Percentiles rank a stretch among this genome's conserved stretches.
Conservation (phyloP, 805 yeast genomes). For the Komagataella pastoris region DNA sequence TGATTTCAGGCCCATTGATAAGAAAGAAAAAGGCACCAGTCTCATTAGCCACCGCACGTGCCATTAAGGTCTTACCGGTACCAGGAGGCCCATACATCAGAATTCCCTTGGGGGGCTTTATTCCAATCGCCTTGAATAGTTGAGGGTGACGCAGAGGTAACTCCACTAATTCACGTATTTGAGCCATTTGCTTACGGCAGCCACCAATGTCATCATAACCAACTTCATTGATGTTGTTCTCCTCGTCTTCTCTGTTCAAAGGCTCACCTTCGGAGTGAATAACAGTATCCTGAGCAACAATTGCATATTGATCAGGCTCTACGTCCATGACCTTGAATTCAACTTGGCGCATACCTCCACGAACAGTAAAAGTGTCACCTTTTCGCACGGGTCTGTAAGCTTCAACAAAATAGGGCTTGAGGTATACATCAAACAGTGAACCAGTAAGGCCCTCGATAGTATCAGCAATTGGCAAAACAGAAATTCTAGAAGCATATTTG, state of each 20-base stretch:
- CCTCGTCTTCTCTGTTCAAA: slow-evolving; percentile 95
- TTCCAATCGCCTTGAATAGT: slow-evolving; percentile 94
- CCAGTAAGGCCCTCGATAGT: slow-evolving; percentile 98
- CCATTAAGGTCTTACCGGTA: slow-evolving; percentile 97
- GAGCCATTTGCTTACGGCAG: slow-evolving; percentile 98
- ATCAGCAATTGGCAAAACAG: slow-evolving; percentile 94
- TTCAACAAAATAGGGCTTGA: slow-evolving; percentile 97
- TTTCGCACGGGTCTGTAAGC: slow-evolving; percentile 98
- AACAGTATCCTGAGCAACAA: slow-evolving; percentile 95
- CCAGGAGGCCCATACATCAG: slow-evolving; percentile 99
- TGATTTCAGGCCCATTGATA: slow-evolving; percentile 97
- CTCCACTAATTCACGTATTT: slow-evolving; percentile 96
- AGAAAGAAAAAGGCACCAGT: slow-evolving; percentile 98
- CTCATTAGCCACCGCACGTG: slow-evolving; percentile 99
- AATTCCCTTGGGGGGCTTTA: slow-evolving; percentile 95
- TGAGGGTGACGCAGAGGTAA: slow-evolving; percentile 97
- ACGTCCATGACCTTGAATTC: slow-evolving; percentile 98
- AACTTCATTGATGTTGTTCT: slow-evolving; percentile 89
- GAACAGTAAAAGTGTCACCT: slow-evolving; percentile 89
- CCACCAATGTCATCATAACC: slow-evolving; percentile 99
- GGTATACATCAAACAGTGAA: slow-evolving; percentile 85
- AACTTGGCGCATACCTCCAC: slow-evolving; percentile 99
- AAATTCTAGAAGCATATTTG: slow-evolving; percentile 89
- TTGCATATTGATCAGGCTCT: slow-evolving; percentile 94
- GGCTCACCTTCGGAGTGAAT: slow-evolving; percentile 99